Base-by-base conservation (phyloP, 139 green algal genomes). In the Coccomyxa sp. region DNA sequence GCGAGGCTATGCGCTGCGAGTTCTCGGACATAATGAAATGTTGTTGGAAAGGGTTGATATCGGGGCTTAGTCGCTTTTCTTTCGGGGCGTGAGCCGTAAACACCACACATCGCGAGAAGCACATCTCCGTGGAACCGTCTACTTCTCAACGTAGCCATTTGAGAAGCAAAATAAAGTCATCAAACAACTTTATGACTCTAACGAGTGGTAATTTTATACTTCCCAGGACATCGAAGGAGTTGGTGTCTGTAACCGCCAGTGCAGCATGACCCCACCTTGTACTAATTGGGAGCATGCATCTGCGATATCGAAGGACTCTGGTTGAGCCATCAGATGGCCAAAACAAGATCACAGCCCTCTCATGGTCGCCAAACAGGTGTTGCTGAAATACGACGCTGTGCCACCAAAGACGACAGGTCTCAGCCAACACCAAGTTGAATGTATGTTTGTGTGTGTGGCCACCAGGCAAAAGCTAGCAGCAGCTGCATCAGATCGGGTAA, bases 281-380 rank as follows among this genome's bases (percentile, higher is more conserved):
- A 51, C 38, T 51, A 51, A 7, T 51, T 51, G 38, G 77, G 14
- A 74, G 31, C 27, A 96, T 96, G 93, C 90, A 94, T 82, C 83
- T 96, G 10, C 82, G 84, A 0, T 87, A 93, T n/a, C 76, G 90
- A 21, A 94, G 95, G 77, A 91, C 88, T 13, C 79, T 93, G 13
- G 78, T 93, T 27, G 77, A 88, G 23, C 90, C 92, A 10, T 57
- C 77, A 30, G 91, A 93, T 30, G 80, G 82, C 4, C 77, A 94
- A 0, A 83, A 91, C 45, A 94, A 95, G 83, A 87, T 96, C 78
- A 92, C 86, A 21, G 88, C 89, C 7, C 76, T 96, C 28, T 80
- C 87, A 21, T 96, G 92, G 92, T 87, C 91, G 13, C 84, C 91
- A 18, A 94, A 96, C 88, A 93, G 91, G 92, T 95, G 38, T 51